Evolutionary conservation across 192 early-diverging fungal genomes (phyloP), one percentile per base, ranked within the genome.

Genomic region (Coemansia sp.): DNA sequence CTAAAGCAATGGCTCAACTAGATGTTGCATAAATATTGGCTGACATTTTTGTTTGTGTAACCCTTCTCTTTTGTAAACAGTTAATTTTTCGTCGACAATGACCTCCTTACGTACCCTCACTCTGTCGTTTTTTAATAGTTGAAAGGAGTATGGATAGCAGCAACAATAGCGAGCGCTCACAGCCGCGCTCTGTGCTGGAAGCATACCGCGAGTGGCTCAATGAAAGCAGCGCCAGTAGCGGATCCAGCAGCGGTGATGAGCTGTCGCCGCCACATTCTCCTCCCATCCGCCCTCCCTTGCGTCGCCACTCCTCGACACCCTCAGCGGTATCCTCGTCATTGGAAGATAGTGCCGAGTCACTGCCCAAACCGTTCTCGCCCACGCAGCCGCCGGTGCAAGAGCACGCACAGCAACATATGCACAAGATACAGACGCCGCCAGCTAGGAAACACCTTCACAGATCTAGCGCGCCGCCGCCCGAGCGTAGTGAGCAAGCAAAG

Each of bases 1-100:
- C 74, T 99, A 34, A 90, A 91, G 61, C 23, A 52, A 52, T 92
- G 87, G 86, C 76, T 91, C 26, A 50, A 52, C 21, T 79, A 43
- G 62, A 26, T 55, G 13, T 31, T 55, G 25, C 14, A 31, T 55
- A 31, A 52, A 52, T 26, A 10, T 26, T 52, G 23, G 23, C 25
- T 28, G 25, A 21, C 18, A 42, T 52, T 52, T 52, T 52, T 52
- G 9, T 52, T 55, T 55, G 43, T 35, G 20, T 35, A 39, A 55
- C 52, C 14, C 1, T 16, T 0, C 11, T 28, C 50, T 45, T 62
- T 31, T 31, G 31, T 31, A 20, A 45, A 21, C 43, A 45, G 31
- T 31, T 31, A 31, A 31, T 31, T 45, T 45, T 21, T 10, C 18
- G n/a, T 8, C 43, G 37, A 13, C n/a, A 6, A 21, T 9, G 2